Evolutionary conservation across 805 yeast genomes (phyloP).

Genomic region (Cyberlindnera mrakii): DNA sequence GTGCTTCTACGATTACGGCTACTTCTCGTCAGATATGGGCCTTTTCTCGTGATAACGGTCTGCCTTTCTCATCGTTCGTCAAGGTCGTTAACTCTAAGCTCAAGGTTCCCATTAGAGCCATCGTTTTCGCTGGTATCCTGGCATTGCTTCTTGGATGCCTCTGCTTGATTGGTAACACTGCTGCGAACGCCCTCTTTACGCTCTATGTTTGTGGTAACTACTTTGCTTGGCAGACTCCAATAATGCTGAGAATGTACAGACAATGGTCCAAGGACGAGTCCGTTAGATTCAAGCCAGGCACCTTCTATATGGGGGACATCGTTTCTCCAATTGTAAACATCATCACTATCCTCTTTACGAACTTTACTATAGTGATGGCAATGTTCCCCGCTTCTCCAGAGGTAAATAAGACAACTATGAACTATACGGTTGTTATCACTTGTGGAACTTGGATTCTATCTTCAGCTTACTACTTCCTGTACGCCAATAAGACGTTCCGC

Average conservation of each 20-base stretch:
- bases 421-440: constrained; percentile 62
- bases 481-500: constrained; percentile 47
- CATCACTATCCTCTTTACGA: constrained; percentile 41
- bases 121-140: constrained; percentile 44
- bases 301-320: constrained; percentile 49
- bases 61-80: constrained; percentile 49
- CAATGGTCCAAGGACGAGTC: constrained; percentile 28
- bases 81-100: constrained; percentile 48
- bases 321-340: constrained; percentile 37
- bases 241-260: constrained; percentile 40
- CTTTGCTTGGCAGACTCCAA: constrained; percentile 59
- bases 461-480: constrained; percentile 41
- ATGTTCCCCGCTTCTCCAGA: constrained; percentile 51
- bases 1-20: constrained; percentile 55
- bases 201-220: constrained; percentile 57
- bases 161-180: constrained; percentile 51
- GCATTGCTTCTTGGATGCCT: constrained; percentile 50
- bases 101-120: constrained; percentile 59
- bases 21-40: constrained; percentile 71
- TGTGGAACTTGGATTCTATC: constrained; percentile 55
- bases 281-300: constrained; percentile 49
- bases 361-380: constrained; percentile 45
- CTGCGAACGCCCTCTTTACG: constrained; percentile 65
- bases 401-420: constrained; percentile 43
- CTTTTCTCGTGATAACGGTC: constrained; percentile 70